phyloP scores from a whole-genome alignment of 257 asterid species.

The Solanum lignicaule region DNA sequence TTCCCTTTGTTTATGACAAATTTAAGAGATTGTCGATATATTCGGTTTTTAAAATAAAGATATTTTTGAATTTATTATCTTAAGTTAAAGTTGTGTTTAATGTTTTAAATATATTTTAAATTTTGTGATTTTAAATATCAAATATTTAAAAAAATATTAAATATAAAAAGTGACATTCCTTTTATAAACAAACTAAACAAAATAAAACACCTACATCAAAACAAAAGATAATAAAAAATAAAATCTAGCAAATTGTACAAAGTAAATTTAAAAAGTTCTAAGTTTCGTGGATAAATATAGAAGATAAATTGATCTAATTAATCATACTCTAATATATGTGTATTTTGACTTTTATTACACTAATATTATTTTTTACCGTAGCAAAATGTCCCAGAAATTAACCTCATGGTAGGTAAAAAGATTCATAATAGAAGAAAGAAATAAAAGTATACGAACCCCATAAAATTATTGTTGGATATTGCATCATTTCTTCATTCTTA shows the following conservation, averaged over 20 bases:
- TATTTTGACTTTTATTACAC: neutral
- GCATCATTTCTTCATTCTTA: too few relatives aligned
- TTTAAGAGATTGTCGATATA: neutral
- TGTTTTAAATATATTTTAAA: neutral
- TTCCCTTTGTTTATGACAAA: neutral
- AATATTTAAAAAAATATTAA: neutral
- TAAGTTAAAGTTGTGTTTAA: neutral
- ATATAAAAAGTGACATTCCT: neutral
- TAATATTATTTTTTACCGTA: neutral
- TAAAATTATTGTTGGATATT: too few relatives aligned
- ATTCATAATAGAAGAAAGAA: neutral
- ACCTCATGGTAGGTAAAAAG: neutral
- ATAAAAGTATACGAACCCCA: neutral
- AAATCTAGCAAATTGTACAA: neutral
- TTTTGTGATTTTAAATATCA: neutral
- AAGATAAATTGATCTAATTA: neutral
- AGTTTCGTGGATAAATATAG: neutral
- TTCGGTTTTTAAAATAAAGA: fast-evolving
- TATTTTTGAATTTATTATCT: neutral
- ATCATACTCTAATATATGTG: neutral
- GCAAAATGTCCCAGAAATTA: neutral
- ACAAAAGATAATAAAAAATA: neutral
- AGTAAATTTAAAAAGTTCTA: neutral
- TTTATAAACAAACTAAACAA: neutral
- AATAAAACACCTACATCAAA: neutral